These are phyloP conservation scores for Boletus reticuloceps DNA, from an alignment of 768 basidiomycete genomes.

Conservation along the genomic window DNA sequence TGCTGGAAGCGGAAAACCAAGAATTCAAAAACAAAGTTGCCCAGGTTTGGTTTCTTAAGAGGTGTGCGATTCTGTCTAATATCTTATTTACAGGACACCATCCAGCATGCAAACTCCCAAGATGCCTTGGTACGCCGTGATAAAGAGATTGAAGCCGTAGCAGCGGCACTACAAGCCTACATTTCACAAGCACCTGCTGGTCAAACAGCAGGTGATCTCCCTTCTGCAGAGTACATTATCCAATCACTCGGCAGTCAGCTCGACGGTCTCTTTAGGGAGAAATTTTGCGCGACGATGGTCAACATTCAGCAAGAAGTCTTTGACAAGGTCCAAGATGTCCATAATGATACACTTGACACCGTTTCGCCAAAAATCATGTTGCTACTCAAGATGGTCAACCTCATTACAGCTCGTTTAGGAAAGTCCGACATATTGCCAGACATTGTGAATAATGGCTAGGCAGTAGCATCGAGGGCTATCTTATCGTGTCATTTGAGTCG, in stretches of 20 bases:
- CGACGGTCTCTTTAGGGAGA: constrained; percentile 24
- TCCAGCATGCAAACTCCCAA: constrained; percentile 10
- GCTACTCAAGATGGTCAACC: constrained; percentile 30
- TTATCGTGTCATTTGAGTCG: background rate
- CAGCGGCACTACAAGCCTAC: constrained; percentile 30
- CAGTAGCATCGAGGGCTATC: background rate
- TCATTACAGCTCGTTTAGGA: constrained; percentile 26
- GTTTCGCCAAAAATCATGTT: constrained; percentile 27
- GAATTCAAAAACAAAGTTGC: constrained; percentile 22
- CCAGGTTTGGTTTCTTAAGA: constrained; percentile 22
- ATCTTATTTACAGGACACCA: constrained; percentile 8
- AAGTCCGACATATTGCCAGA: constrained; percentile 13
- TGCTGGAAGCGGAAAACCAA: constrained; percentile 29
- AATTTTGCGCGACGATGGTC: constrained; percentile 17
- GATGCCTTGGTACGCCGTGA: constrained; percentile 17
- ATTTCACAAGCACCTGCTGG: constrained; percentile 26
- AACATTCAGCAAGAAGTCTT: constrained; percentile 26
- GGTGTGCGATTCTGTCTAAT: background rate
- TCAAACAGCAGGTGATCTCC: constrained; percentile 14
- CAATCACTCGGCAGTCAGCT: constrained; percentile 25
- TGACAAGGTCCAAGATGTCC: constrained; percentile 19
- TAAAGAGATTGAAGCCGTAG: constrained; percentile 30
- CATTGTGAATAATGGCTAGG: constrained; percentile 3
- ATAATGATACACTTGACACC: constrained; percentile 20
- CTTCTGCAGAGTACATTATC: constrained; percentile 30